These are phyloP conservation scores for Lachnellula hyalina DNA, from an alignment of 2,329 filamentous ascomycete species.

Conservation along the genomic window DNA sequence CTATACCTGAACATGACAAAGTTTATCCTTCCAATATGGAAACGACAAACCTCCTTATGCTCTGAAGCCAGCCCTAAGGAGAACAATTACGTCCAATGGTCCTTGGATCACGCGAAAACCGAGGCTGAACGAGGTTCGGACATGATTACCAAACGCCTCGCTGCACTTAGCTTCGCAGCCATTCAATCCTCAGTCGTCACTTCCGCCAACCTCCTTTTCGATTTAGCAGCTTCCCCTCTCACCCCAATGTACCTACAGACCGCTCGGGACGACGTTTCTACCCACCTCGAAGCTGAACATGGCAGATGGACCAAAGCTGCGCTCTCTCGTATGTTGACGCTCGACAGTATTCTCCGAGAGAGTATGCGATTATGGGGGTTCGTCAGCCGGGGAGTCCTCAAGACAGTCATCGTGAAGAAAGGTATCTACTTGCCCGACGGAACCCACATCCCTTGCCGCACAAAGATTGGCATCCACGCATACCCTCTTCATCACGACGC, in stretches of 20 bases:
- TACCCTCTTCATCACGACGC: constrained; percentile 21
- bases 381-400: constrained; percentile 23
- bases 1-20: constrained; percentile 26
- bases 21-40: constrained; percentile 33
- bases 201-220: constrained; percentile 36
- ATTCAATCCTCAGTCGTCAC: constrained; percentile 37
- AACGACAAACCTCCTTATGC: constrained; percentile 26
- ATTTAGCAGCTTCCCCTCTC: constrained; percentile 33
- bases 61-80: constrained; percentile 2
- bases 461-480: constrained; percentile 31
- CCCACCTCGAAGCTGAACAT: constrained; percentile 27
- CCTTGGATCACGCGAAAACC: constrained; percentile 34
- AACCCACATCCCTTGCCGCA: constrained; percentile 30
- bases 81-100: constrained; percentile 39
- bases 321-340: constrained; percentile 34
- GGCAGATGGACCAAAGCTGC: constrained; percentile 37
- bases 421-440: constrained; percentile 42
- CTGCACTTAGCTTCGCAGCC: constrained; percentile 22
- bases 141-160: constrained; percentile 28
- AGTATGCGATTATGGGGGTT: constrained; percentile 36
- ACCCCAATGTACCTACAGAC: constrained; percentile 35
- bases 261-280: constrained; percentile 35
- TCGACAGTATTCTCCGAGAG: constrained; percentile 41
- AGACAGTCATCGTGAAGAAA: constrained; percentile 31
- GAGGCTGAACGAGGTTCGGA: constrained; percentile 33